Evolutionary conservation across 768 basidiomycete genomes (phyloP).

Genomic region (Russula griseocarnosa): DNA sequence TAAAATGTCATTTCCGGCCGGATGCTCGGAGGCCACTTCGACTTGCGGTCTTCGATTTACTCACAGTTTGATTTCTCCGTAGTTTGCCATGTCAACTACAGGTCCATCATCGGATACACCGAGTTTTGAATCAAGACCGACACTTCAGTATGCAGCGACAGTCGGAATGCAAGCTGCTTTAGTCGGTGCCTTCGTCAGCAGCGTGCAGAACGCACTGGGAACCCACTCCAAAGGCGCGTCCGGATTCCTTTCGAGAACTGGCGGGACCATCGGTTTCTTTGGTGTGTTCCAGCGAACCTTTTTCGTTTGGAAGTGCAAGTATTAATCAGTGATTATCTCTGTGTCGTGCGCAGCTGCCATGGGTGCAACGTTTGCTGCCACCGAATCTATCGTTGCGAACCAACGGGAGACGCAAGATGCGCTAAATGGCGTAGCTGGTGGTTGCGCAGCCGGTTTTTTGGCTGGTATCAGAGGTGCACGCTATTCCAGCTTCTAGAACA

Average conservation of each 20-base stretch:
- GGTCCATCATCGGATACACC: conserved; percentile 13
- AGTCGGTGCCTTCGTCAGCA: conserved; percentile 65
- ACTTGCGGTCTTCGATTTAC: neutral
- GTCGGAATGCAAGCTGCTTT: conserved; percentile 61
- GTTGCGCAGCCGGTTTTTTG: conserved; percentile 90
- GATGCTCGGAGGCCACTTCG: neutral
- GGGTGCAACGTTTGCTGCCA: conserved; percentile 81
- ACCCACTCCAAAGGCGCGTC: conserved; percentile 74
- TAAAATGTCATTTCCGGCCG: conserved; percentile 16
- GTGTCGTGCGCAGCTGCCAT: conserved; percentile 61
- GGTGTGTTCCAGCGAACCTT: conserved; percentile 47
- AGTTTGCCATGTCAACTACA: conserved; percentile 21
- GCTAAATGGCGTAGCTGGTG: conserved; percentile 78
- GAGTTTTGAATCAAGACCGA: conserved; percentile 48
- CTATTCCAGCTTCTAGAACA: neutral
- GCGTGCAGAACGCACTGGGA: conserved; percentile 76
- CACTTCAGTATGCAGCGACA: conserved; percentile 52
- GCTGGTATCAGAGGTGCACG: conserved; percentile 76
- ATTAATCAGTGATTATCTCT: neutral
- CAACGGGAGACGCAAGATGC: conserved; percentile 73
- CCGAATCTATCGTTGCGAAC: conserved; percentile 79
- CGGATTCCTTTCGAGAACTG: conserved; percentile 83
- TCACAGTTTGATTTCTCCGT: neutral
- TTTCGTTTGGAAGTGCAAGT: neutral
- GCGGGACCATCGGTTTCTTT: conserved; percentile 87